Evolutionary conservation across 2,329 filamentous ascomycete species (phyloP), one percentile per base, ranked within the genome.

Genomic region (Talaromyces sp.): DNA sequence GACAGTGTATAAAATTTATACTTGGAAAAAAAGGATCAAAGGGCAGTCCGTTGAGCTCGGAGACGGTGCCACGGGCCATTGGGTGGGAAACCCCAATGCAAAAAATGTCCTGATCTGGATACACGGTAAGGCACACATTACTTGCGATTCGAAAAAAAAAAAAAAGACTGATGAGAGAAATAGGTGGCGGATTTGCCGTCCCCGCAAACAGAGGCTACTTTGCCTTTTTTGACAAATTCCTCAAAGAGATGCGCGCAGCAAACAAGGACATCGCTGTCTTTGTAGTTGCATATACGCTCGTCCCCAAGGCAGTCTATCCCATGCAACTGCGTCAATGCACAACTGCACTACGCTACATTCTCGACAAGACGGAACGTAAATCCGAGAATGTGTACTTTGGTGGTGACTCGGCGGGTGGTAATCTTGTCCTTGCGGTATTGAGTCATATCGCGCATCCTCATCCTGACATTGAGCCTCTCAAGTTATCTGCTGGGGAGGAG

Each of bases 211-310:
- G 78, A 7, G 81, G 77, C 49, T 83, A 86, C 70, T 76, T 85
- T 62, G 73, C 80, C 19, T 86, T 83, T 76, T 76, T 83, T 58
- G 70, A 73, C 22, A 77, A 80, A 16, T 73, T 85, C 37, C 73
- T 81, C 60, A 73, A 78, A 43, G 73, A 78, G n/a, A 72, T 84
- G 22, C 71, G 74, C n/a, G 73, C 73, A 9, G 68, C 71, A 33
- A 81, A 79, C 49, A 80, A 84, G 60, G 76, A 78, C 37, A 74
- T 85, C 35, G 79, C 84, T 19, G 74, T 84, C 57, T 80, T 88
- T 58, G 73, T 85, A 27, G 78, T 87, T n/a, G 82, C 82, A 45
- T 89, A 89, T 73, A 84, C 83, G 31, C 80, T 88, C n/a, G 81
- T 85, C 0, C 81, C 81, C 0, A 68, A 74, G 11, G 79, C 74